A percentile compares a stretch with the other conserved stretches of the same genome.
phyloP scores from a whole-genome alignment of 2,329 filamentous ascomycete species.

The Herpotrichia juniperi region DNA sequence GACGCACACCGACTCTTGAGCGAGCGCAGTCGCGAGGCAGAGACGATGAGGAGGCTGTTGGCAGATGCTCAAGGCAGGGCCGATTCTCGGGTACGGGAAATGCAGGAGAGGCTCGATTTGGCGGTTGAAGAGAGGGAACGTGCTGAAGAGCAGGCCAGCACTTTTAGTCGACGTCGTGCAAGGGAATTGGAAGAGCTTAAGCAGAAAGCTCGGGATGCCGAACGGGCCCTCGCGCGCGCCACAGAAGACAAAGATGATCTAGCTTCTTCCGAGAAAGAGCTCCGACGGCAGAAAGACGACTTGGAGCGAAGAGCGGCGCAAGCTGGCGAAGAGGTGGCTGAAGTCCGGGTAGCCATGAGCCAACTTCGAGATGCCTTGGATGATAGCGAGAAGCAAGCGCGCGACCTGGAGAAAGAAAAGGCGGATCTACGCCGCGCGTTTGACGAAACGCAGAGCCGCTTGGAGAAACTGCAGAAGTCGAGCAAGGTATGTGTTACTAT shows the following conservation, averaged over 20 bases:
- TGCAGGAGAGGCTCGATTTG: conserved; percentile 85
- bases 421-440: conserved; percentile 74
- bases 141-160: conserved; percentile 87
- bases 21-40: conserved; percentile 88
- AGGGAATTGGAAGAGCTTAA: conserved; percentile 88
- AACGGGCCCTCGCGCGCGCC: conserved; percentile 74
- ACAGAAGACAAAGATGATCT: conserved; percentile 79
- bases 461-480: conserved; percentile 79
- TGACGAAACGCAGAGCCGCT: conserved; percentile 76
- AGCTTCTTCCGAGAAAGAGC: conserved; percentile 74
- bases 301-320: conserved; percentile 73
- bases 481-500: conserved; percentile 53
- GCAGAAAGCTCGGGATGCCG: conserved; percentile 77
- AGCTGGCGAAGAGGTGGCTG: conserved; percentile 73
- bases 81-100: conserved; percentile 82
- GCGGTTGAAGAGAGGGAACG: conserved; percentile 94
- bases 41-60: conserved; percentile 90
- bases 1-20: conserved; percentile 86
- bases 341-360: conserved; percentile 77
- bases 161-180: conserved; percentile 74
- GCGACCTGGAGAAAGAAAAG: conserved; percentile 83
- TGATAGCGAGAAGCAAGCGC: conserved; percentile 82
- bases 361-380: conserved; percentile 82
- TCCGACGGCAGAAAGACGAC: conserved; percentile 75
- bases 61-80: conserved; percentile 84